Evolutionary conservation across 31 red algal genomes (phyloP), one percentile per base, ranked within the genome.

Genomic region (Asparagopsis taxiformis): DNA sequence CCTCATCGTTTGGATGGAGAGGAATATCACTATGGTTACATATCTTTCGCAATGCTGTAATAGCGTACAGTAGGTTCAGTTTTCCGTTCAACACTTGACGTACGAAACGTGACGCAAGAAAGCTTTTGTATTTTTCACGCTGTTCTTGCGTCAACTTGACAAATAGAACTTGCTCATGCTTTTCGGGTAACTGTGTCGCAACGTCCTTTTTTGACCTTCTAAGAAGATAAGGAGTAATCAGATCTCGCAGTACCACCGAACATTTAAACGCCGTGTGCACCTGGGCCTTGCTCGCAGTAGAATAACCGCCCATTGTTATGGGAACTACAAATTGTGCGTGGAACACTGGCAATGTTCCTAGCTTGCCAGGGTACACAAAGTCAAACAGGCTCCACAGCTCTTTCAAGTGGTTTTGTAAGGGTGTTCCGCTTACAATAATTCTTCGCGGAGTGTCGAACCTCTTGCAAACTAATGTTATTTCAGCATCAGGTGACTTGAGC

Each of bases 361-460:
- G 76, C 51, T 87, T 91, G 51, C 96, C 96, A 10, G 96, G 96
- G 46, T 79, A 99, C 3, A 95, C 85, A 83, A 99, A 99, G 68
- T 99, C 96, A 79, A 99, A 99, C 0, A 99, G 77, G 34, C 80
- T 88, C 96, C 96, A 99, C 13, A 99, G 70, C 67, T 99, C 96
- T 30, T 90, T 88, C 54, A 99, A 56, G 58, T 93, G 91, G 37
- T 99, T 99, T 57, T 99, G 96, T 56, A 99, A 64, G 5, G 96
- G 96, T 15, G 96, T 83, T 36, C 96, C 96, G 55, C 82, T 91
- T 19, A 99, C 53, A 30, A 99, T 91, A 24, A 99, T 95, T 32
- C 96, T 91, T 71, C 89, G 96, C 23, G 85, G 88, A 30, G 91
- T 99, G 55, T 87, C 79, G 52, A 99, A 85, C 6, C 75, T 84